Evolutionary conservation across 306 rosid genomes (phyloP), one percentile per base, ranked within the genome.

Genomic region (Nissolia schottii): DNA sequence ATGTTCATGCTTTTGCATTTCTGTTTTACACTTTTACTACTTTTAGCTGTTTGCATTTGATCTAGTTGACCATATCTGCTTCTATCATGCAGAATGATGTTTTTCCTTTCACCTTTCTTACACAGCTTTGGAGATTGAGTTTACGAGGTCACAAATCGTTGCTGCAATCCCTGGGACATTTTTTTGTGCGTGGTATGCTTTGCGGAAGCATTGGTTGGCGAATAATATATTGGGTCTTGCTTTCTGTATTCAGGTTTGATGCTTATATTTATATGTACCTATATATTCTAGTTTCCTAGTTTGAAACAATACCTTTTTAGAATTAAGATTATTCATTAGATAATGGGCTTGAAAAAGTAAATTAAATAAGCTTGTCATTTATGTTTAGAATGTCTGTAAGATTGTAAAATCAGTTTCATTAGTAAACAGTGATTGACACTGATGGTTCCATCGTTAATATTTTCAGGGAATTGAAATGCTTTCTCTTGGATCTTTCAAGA

Each of bases 401-500:
- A 15, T 64, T 72, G 37, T 64, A 23, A n/a, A 68, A 41, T 48
- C 56, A 9, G 10, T 45, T 76, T 53, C 45, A 32, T 71, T 73
- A 69, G 19, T 70, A 38, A 32, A 64, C 80, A 28, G 51, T 49
- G 11, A 28, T 28, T 67, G 68, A 77, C 31, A 25, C 70, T 24
- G 32, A 22, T 11, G 38, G 23, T 20, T 76, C 28, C 64, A 19
- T 73, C 49, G 51, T 70, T 57, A 46, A 80, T 22, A 18, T 65
- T 67, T 84, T 29, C 91, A 94, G 99, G 99, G 99, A 82, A 91
- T 91, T 69, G 99, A 95, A 89, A 91, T 95, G 99, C 97, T 95
- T 64, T 95, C 99, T 82, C 93, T 95, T 57, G 99, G 99, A 41
- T 95, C 99, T 71, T 95, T 95, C 83, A 95, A 91, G 88, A 91